Conservation (phyloP, 1,284 basidiomycete species). For the Farysia itapuensis region DNA sequence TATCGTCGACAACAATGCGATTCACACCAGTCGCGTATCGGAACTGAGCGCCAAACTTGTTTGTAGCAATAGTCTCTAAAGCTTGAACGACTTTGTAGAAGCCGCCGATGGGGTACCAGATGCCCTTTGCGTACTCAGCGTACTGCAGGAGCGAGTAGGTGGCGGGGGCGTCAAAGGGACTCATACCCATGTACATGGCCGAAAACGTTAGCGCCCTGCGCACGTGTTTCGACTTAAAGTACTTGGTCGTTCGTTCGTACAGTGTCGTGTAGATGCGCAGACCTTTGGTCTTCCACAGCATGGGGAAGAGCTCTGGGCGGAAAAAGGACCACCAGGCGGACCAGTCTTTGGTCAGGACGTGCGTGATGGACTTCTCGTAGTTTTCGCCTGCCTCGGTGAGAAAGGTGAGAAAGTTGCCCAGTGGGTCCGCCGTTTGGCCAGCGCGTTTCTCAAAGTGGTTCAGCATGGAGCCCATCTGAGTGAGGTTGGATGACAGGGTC, state of each 20-base stretch:
- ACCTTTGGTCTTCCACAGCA: slow-evolving; percentile 53
- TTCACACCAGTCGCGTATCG: slow-evolving; percentile 61
- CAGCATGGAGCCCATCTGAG: slow-evolving; percentile 62
- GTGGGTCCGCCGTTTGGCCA: slow-evolving; percentile 59
- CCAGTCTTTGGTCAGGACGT: slow-evolving; percentile 64
- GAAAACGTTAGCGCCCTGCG: slow-evolving; percentile 28
- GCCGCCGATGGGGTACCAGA: slow-evolving; percentile 65
- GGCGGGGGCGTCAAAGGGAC: slow-evolving; percentile 65
- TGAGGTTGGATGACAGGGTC: slow-evolving; percentile 62
- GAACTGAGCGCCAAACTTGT: slow-evolving; percentile 61
- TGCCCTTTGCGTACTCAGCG: slow-evolving; percentile 64
- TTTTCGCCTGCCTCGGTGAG: slow-evolving; percentile 61
- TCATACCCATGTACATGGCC: slow-evolving; percentile 61
- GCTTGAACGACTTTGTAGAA: slow-evolving; percentile 63
- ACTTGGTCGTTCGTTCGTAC: slow-evolving; percentile 59
- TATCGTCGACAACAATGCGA: slow-evolving; percentile 53
- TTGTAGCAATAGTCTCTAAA: slow-evolving; percentile 62
- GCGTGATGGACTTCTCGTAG: slow-evolving; percentile 62
- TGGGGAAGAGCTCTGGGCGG: slow-evolving; percentile 62
- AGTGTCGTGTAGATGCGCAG: slow-evolving; percentile 48
- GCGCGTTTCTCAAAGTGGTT: slow-evolving; percentile 64
- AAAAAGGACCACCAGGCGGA: slow-evolving; percentile 61
- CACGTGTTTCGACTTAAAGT: slow-evolving; percentile 64
- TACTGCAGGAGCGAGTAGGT: slow-evolving; percentile 65
- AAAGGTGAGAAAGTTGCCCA: slow-evolving; percentile 59